These are phyloP conservation scores for Hymenoscyphus repandus DNA, from an alignment of 2,329 filamentous ascomycete species.

Conservation along the genomic window DNA sequence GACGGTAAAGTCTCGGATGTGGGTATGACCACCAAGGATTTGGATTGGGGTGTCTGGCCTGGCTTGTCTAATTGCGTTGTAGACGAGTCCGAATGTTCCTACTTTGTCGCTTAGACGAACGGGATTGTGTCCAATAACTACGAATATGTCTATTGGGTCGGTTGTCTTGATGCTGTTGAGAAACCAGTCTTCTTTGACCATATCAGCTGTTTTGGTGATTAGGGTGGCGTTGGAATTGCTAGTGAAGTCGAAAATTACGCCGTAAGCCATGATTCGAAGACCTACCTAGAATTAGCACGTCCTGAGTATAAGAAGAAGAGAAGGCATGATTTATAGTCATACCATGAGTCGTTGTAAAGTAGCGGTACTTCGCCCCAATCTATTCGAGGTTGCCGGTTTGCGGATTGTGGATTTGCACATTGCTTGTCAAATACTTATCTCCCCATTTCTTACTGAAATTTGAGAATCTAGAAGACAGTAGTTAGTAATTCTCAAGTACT, in stretches of 20 bases:
- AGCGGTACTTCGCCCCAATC: conserved; percentile 74
- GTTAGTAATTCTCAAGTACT: neutral
- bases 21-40: conserved; percentile 82
- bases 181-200: conserved; percentile 81
- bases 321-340: conserved; percentile 31
- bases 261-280: conserved; percentile 42
- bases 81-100: conserved; percentile 69
- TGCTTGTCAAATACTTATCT: conserved; percentile 78
- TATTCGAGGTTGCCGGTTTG: conserved; percentile 64
- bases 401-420: conserved; percentile 78
- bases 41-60: conserved; percentile 77
- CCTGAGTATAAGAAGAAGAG: neutral
- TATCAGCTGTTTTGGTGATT: conserved; percentile 71
- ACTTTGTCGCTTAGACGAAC: conserved; percentile 52
- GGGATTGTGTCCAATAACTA: conserved; percentile 79
- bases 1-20: conserved; percentile 74
- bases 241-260: conserved; percentile 88
- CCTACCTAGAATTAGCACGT: neutral
- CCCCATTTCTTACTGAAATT: conserved; percentile 74
- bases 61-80: conserved; percentile 66
- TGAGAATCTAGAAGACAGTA: conserved; percentile 37
- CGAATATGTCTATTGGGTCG: conserved; percentile 70
- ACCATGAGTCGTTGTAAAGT: conserved; percentile 82
- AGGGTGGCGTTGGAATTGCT: conserved; percentile 84
- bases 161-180: conserved; percentile 66